Evolutionary conservation across 1,139 yeast genomes (phyloP).

Genomic region (Candida mesenterica): DNA sequence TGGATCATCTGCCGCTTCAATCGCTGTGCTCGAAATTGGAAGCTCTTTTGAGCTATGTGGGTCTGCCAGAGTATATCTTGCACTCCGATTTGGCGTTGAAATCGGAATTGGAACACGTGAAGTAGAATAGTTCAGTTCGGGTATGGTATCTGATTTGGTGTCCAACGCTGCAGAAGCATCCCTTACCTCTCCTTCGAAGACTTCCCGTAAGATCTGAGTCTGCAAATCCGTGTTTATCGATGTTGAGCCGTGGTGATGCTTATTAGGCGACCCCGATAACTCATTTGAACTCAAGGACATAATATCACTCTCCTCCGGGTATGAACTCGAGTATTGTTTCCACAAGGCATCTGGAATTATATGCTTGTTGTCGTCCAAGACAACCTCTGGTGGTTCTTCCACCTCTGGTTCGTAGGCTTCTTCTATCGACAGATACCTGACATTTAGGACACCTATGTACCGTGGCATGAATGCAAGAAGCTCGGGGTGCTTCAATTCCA

Average conservation of each 20-base stretch:
- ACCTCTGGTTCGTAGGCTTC: conserved; percentile 26
- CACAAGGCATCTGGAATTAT: conserved; percentile 80
- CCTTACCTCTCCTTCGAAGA: conserved; percentile 20
- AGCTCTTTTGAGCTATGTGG: too few relatives aligned
- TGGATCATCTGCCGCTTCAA: background rate
- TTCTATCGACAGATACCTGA: conserved; percentile 63
- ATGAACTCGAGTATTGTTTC: conserved; percentile 57
- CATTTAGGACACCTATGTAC: conserved; percentile 91
- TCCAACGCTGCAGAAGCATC: background rate
- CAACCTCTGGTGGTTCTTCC: conserved; percentile 68
- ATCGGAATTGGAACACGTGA: too few relatives aligned
- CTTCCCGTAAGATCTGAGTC: conserved; percentile 40
- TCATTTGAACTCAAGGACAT: background rate
- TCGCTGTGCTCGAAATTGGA: too few relatives aligned
- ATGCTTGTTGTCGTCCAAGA: conserved; percentile 83
- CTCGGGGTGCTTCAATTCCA: conserved; percentile 75
- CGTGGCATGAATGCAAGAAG: conserved; percentile 84
- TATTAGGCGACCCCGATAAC: background rate
- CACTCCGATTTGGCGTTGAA: too few relatives aligned
- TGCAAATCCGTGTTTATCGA: conserved; percentile 39
- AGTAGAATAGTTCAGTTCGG: too few relatives aligned
- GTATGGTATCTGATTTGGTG: too few relatives aligned
- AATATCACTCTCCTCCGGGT: conserved; percentile 42
- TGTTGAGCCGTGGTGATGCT: conserved; percentile 27
- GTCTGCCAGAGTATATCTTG: too few relatives aligned